A percentile compares a stretch with the other conserved stretches of the same genome.
These are phyloP conservation scores for Lagerstroemia speciosa DNA, from an alignment of 345 rosid species.

Conservation along the genomic window DNA sequence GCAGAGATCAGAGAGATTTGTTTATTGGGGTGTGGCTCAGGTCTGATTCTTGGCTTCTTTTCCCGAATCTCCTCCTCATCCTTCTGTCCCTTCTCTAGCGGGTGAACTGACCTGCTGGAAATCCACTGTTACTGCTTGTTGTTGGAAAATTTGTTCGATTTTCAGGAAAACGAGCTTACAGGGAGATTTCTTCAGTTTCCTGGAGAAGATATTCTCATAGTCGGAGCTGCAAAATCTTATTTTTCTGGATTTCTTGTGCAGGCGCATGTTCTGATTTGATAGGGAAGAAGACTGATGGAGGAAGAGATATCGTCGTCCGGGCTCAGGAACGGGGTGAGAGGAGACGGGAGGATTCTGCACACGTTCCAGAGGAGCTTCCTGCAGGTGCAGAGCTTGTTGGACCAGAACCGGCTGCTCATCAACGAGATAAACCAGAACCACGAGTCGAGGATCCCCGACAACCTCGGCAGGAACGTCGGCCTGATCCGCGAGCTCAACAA, in stretches of 20 bases:
- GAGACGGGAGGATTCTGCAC: constrained; percentile 55
- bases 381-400: constrained; percentile 59
- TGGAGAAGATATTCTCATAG: too few species aligned
- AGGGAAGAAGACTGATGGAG: constrained; percentile 28
- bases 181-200: too few species aligned
- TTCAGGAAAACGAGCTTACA: too few species aligned
- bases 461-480: constrained; percentile 62
- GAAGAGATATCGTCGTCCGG: constrained; percentile 31
- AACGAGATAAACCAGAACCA: constrained; percentile 77
- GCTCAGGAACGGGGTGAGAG: constrained; percentile 28
- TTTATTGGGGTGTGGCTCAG: background rate
- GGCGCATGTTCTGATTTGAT: too few species aligned
- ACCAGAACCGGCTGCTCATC: constrained; percentile 66
- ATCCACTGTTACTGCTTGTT: too few species aligned
- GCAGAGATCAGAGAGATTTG: background rate
- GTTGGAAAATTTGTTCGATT: too few species aligned
- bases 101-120: too few species aligned
- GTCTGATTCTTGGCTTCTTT: background rate
- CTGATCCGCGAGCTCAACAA: constrained; percentile 74
- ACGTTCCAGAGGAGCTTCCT: constrained; percentile 62
- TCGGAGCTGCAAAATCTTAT: too few species aligned
- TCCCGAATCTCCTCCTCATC: background rate
- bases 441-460: constrained; percentile 66
- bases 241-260: too few species aligned
- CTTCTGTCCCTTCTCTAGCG: background rate